Percentiles rank a stretch among this genome's conserved stretches.
These are phyloP conservation scores for Trichophyton schoenleinii DNA, from an alignment of 2,329 filamentous ascomycete species.

Conservation along the genomic window DNA sequence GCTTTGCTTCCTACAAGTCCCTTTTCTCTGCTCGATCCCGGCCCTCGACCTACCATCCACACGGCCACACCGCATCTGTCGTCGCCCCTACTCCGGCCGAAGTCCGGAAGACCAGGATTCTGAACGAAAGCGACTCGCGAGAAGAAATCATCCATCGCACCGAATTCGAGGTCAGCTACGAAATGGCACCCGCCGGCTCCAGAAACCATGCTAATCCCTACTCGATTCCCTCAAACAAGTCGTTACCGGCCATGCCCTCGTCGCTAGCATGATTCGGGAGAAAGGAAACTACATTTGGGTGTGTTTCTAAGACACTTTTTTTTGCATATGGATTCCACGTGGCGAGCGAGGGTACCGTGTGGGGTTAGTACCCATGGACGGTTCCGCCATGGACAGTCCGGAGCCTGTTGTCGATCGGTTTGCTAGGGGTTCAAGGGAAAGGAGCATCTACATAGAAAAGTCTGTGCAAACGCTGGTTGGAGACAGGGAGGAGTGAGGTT, in stretches of 20 bases:
- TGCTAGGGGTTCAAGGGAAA: too few species aligned
- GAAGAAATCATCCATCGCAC: conserved; percentile 6
- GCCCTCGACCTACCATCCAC: neutral
- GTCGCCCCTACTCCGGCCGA: neutral
- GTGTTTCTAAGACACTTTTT: too few species aligned
- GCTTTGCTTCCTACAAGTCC: conserved; percentile 12
- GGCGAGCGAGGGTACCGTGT: too few species aligned
- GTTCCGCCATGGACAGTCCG: too few species aligned
- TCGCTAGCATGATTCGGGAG: neutral
- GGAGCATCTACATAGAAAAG: too few species aligned
- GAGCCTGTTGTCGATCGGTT: too few species aligned
- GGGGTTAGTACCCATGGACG: too few species aligned
- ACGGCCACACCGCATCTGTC: neutral
- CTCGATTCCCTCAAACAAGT: neutral
- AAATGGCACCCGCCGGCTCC: neutral
- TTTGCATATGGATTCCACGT: too few species aligned
- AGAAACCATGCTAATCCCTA: neutral
- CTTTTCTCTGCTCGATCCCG: conserved; percentile 9
- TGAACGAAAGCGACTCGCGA: neutral
- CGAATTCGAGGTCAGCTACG: conserved; percentile 9
- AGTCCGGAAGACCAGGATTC: neutral
- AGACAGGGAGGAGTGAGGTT: neutral
- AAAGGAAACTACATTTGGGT: too few species aligned
- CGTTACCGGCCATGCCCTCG: neutral
- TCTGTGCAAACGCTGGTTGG: too few species aligned